These are phyloP conservation scores for Carex kokanica DNA, from an alignment of 176 grass and related monocot genomes.

Conservation along the genomic window DNA sequence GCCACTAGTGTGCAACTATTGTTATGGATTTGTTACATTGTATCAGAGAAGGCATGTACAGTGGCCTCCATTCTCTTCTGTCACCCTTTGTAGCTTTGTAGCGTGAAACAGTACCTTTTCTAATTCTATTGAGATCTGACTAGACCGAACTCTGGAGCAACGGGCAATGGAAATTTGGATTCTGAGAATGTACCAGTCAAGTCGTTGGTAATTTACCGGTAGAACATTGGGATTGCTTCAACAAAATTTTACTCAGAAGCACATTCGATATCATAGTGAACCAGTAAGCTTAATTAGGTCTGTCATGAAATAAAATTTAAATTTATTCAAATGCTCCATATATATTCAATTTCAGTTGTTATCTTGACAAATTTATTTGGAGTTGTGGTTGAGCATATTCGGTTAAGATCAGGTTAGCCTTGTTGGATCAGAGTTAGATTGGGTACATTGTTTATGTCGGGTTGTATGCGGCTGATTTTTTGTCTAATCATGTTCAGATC, in stretches of 20 bases:
- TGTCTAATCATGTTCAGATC: too few species aligned
- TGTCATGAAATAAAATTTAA: background rate
- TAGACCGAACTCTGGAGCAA: background rate
- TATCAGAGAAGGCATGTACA: background rate
- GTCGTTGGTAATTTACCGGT: background rate
- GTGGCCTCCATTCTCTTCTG: background rate
- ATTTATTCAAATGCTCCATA: background rate
- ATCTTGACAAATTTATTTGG: too few species aligned
- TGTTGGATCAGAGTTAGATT: too few species aligned
- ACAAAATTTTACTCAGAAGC: background rate
- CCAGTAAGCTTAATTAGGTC: background rate
- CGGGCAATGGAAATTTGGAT: background rate
- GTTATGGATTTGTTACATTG: background rate
- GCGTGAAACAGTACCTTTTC: background rate
- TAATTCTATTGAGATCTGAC: background rate
- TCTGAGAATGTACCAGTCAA: background rate
- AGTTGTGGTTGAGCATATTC: too few species aligned
- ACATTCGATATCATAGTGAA: background rate
- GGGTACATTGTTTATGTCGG: too few species aligned
- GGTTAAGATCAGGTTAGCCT: too few species aligned
- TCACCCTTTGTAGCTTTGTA: too few species aligned
- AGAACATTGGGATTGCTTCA: background rate
- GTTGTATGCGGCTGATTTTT: too few species aligned
- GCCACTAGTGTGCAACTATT: slow-evolving; percentile 1
- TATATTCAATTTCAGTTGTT: background rate